phyloP scores from a whole-genome alignment of 2,329 filamentous ascomycete species.

The Nigrospora osmanthi region DNA sequence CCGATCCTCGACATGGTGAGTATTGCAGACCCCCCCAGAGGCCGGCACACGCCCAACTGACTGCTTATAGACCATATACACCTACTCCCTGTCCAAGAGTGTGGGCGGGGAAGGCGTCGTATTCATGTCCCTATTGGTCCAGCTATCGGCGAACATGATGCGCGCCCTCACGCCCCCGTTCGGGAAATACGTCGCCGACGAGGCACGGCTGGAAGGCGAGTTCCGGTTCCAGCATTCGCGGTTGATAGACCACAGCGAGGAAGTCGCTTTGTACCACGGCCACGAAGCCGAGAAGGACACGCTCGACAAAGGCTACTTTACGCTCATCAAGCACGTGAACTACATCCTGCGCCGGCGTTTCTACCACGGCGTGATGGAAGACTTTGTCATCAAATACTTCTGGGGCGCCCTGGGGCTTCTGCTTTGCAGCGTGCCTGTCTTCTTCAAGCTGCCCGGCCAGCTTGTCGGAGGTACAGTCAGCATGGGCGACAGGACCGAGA shows the following conservation, averaged over 20 bases:
- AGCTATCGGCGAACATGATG: slow-evolving; percentile 89
- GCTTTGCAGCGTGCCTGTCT: slow-evolving; percentile 91
- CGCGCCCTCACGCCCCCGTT: slow-evolving; percentile 91
- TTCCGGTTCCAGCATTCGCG: slow-evolving; percentile 93
- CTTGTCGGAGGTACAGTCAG: slow-evolving; percentile 39
- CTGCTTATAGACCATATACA: slow-evolving; percentile 65
- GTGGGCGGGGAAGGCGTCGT: slow-evolving; percentile 96
- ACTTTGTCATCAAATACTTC: slow-evolving; percentile 99
- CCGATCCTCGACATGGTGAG: slow-evolving; percentile 83
- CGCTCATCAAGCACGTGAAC: slow-evolving; percentile 97
- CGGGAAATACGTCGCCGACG: slow-evolving; percentile 94
- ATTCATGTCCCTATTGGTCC: slow-evolving; percentile 89
- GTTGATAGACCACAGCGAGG: slow-evolving; percentile 92
- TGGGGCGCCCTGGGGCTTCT: slow-evolving; percentile 91
- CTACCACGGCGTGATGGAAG: slow-evolving; percentile 99
- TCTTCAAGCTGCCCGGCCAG: slow-evolving; percentile 81
- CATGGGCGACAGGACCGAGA: slow-evolving; percentile 66
- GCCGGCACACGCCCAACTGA: slow-evolving; percentile 11
- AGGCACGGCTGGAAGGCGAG: slow-evolving; percentile 88
- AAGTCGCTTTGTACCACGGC: slow-evolving; percentile 85
- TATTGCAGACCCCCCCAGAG: not conserved
- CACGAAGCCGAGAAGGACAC: slow-evolving; percentile 94
- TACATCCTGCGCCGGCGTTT: slow-evolving; percentile 83
- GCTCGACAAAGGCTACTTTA: slow-evolving; percentile 97
- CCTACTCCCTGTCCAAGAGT: slow-evolving; percentile 83